Conservation (phyloP, 371 early-diverging fungal species). For the Sporodiniella umbellata region DNA sequence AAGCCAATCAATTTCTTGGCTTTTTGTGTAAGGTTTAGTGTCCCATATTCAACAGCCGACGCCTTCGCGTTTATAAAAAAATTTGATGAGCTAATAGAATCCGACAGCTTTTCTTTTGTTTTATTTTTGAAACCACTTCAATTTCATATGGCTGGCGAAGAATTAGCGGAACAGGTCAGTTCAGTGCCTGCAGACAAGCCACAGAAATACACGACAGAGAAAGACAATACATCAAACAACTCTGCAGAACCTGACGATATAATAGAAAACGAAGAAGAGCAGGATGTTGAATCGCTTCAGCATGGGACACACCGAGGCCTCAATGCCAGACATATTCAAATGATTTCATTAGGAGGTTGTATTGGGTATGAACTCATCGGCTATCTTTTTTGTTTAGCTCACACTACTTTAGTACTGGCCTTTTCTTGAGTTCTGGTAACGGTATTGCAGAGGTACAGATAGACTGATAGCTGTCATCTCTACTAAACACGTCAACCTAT, state of each 20-base stretch:
- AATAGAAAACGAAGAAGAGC: conserved; percentile 1
- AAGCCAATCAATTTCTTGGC: no score
- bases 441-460: conserved; percentile 55
- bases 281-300: conserved; percentile 33
- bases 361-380: conserved; percentile 44
- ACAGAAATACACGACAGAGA: conserved; percentile 2
- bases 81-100: no score
- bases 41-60: no score
- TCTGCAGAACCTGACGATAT: background rate
- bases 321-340: conserved; percentile 68
- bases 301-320: conserved; percentile 49
- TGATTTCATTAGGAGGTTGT: conserved; percentile 78
- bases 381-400: background rate
- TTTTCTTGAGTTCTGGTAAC: conserved; percentile 77
- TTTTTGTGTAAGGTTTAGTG: no score
- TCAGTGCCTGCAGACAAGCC: background rate
- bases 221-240: conserved; percentile 9
- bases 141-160: background rate
- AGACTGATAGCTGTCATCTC: background rate
- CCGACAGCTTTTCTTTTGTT: no score
- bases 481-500: background rate
- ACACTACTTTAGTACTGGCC: conserved; percentile 61
- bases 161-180: background rate
- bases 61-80: no score
- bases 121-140: no score